A percentile compares a stretch with the other conserved stretches of the same genome.
These are phyloP conservation scores for Chlorophyllum brunneum DNA, from an alignment of 768 basidiomycete species.

Conservation along the genomic window DNA sequence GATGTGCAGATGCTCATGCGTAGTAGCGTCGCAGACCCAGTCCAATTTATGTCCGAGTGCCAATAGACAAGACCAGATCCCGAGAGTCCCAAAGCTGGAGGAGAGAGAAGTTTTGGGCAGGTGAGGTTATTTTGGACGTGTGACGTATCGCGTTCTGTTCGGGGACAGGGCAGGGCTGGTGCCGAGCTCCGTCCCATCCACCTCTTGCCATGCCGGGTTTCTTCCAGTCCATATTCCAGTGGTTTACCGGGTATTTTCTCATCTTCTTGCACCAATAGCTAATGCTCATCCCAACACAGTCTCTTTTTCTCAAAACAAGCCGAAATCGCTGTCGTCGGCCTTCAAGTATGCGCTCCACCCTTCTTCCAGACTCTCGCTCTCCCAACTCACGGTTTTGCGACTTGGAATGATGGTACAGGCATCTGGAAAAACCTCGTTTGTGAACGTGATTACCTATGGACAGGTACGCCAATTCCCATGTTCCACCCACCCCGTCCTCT, in stretches of 20 bases:
- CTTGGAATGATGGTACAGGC: conserved; percentile 44
- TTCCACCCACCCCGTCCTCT: too few relatives aligned
- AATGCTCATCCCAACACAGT: conserved; percentile 27
- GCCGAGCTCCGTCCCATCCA: neutral
- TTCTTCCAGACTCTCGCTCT: neutral
- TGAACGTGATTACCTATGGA: conserved; percentile 87
- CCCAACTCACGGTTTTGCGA: too few relatives aligned
- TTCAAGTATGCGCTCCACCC: conserved; percentile 52
- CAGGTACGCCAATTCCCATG: conserved; percentile 44
- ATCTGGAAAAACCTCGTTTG: conserved; percentile 92
- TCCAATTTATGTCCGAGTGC: too few relatives aligned
- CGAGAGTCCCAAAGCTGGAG: neutral
- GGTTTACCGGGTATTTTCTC: conserved; percentile 38
- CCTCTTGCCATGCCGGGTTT: conserved; percentile 20
- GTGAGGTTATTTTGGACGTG: neutral
- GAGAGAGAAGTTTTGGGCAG: neutral
- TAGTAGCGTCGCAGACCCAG: too few relatives aligned
- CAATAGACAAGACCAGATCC: too few relatives aligned
- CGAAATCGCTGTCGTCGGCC: conserved; percentile 87
- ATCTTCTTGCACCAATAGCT: neutral
- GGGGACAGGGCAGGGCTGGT: neutral
- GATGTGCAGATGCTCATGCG: too few relatives aligned
- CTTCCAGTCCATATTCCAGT: conserved; percentile 39
- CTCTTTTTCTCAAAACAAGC: conserved; percentile 86
- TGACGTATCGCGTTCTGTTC: neutral